Percentiles rank a stretch among this genome's conserved stretches.
Evolutionary conservation across 1,284 basidiomycete species (phyloP).

Genomic region (Apiotrichum sp.): DNA sequence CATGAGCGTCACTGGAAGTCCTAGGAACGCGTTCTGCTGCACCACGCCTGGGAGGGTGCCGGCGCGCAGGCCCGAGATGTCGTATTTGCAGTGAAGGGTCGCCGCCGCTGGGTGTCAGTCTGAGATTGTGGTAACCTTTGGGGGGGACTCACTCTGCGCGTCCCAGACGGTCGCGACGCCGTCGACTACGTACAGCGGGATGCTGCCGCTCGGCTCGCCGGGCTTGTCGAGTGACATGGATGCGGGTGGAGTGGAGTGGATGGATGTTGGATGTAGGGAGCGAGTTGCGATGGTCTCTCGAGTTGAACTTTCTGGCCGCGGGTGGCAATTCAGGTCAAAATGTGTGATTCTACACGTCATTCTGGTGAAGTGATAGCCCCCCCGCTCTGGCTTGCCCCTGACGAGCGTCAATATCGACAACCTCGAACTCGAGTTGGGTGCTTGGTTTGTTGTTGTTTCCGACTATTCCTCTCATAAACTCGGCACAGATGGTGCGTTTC

Average conservation of each 20-base stretch:
- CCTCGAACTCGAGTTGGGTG: too few species aligned
- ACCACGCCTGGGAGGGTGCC: constrained; percentile 91
- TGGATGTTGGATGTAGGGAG: not conserved
- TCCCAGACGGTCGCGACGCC: constrained; percentile 47
- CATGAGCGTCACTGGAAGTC: constrained; percentile 77
- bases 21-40: constrained; percentile 95
- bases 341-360: constrained; percentile 1
- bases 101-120: constrained; percentile 57
- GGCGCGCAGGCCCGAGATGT: constrained; percentile 73
- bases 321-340: not conserved
- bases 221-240: constrained; percentile 7
- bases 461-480: not conserved
- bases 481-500: too few species aligned
- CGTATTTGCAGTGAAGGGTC: constrained; percentile 67
- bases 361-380: not conserved
- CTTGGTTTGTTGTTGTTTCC: not conserved
- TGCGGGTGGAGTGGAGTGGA: not conserved
- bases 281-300: not conserved
- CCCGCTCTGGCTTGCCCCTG: not conserved
- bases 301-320: not conserved
- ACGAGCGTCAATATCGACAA: not conserved
- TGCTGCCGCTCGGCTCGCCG: constrained; percentile 12
- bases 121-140: not conserved
- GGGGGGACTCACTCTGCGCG: constrained; percentile 33
- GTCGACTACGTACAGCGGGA: constrained; percentile 43